Percentiles rank a stretch among this genome's conserved stretches.
These are phyloP conservation scores for Torrubiella hemipterigena DNA, from an alignment of 2,329 filamentous ascomycete species.

Conservation along the genomic window DNA sequence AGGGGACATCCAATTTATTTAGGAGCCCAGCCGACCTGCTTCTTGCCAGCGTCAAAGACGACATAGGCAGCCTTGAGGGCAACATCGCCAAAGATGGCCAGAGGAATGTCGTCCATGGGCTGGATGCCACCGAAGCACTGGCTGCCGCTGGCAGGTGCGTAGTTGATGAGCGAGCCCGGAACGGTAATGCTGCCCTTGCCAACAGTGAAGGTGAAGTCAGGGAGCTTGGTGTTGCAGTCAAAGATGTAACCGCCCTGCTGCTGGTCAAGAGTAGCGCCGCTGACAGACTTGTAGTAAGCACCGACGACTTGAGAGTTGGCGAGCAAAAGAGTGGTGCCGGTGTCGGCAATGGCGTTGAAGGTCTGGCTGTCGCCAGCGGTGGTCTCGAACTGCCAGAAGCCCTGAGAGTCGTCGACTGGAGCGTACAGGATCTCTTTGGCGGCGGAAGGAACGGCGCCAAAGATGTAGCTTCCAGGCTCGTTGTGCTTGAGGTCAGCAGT, in stretches of 20 bases:
- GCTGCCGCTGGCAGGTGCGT: constrained; percentile 32
- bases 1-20: constrained; percentile 5
- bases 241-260: constrained; percentile 31
- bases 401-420: constrained; percentile 39
- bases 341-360: constrained; percentile 38
- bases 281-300: constrained; percentile 34
- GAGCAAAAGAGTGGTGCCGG: constrained; percentile 53
- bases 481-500: constrained; percentile 53
- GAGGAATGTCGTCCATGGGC: constrained; percentile 28
- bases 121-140: constrained; percentile 58
- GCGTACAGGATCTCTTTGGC: constrained; percentile 45
- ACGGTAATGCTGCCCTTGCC: constrained; percentile 46
- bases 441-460: constrained; percentile 44
- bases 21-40: constrained; percentile 28
- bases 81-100: constrained; percentile 50
- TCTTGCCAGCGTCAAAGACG: constrained; percentile 42
- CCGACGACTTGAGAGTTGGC: constrained; percentile 39
- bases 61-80: constrained; percentile 49
- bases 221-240: constrained; percentile 32
- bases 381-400: constrained; percentile 50
- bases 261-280: constrained; percentile 26
- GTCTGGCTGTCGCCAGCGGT: constrained; percentile 11
- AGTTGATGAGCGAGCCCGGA: constrained; percentile 42
- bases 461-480: constrained; percentile 49
- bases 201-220: constrained; percentile 41